Evolutionary conservation across 1,284 basidiomycete genomes (phyloP), one percentile per base, ranked within the genome.

Genomic region (Rhodotorula mucilaginosa): DNA sequence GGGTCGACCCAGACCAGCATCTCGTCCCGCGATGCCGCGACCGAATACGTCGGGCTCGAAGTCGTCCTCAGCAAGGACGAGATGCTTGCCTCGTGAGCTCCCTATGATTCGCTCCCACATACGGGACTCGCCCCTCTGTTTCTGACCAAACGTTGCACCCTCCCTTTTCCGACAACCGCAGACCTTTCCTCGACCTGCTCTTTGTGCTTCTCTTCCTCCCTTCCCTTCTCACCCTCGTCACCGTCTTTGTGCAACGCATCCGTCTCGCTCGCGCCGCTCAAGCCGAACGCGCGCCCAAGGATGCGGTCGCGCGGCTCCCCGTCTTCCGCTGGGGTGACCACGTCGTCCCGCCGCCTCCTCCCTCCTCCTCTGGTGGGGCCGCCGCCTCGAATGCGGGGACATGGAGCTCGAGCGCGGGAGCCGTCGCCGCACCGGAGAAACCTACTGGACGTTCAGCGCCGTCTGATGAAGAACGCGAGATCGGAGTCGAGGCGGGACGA

Each of bases 191-290:
- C 64, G 79, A 79, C 58, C 72, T 79, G 89, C 67, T 93, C 77
- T 84, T 92, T 74, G 83, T 90, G 67, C 89, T 93, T 59, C 84
- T 93, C 61, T 85, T 93, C 68, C 86, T 93, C 16, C 91, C 91
- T 2, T 92, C 91, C 4, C 84, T 88, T 49, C 83, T 93, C 66
- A 93, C 91, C 0, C 89, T 92, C 78, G 81, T 90, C 72, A 93
- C 91, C 2, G 86, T 93, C 44, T 84, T 92, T 69, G 85, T 91
- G 49, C 91, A 93, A 77, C 90, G 91, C 62, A 82, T 92, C 54
- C 89, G 90, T 63, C 86, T 88, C 47, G 86, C 88, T 47, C 87
- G 90, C 61, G 89, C 89, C 8, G 89, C 88, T 3, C 88, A 88
- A 78, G 86, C 88, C 51, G 91, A 92, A 74, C 87, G 91, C 62